phyloP scores from a whole-genome alignment of 2,329 filamentous ascomycete genomes.

The Blumeria hordei region DNA sequence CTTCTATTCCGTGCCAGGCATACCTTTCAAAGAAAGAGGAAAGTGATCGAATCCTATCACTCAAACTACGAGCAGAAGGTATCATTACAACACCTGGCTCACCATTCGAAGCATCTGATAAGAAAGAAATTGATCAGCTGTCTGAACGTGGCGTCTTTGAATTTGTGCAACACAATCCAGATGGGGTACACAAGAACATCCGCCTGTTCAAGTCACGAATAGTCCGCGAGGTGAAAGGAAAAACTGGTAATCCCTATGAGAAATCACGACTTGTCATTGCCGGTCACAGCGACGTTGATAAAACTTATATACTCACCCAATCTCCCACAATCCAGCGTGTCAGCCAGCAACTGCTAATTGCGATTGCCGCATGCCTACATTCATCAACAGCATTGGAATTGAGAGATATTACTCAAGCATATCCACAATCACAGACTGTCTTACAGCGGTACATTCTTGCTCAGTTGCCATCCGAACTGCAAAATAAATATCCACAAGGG shows the following conservation, averaged over 20 bases:
- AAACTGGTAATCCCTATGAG: neutral
- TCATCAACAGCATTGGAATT: neutral
- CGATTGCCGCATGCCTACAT: neutral
- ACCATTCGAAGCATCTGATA: conserved; percentile 1
- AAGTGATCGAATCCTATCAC: neutral
- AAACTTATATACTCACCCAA: neutral
- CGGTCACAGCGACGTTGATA: neutral
- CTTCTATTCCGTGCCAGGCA: neutral
- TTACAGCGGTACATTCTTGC: neutral
- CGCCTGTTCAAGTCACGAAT: neutral
- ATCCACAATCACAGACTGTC: neutral
- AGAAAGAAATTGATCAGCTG: neutral
- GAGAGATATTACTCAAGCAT: neutral
- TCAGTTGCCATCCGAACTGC: neutral
- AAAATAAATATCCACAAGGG: neutral
- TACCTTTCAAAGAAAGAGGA: neutral
- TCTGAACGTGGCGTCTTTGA: neutral
- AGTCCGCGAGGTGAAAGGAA: neutral
- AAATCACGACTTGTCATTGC: neutral
- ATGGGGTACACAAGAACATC: neutral
- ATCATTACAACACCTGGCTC: neutral
- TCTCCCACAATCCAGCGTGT: neutral
- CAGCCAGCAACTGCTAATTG: neutral
- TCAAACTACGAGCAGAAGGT: neutral
- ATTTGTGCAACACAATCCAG: neutral